These are phyloP conservation scores for Chytriomyces hyalinus DNA, from an alignment of 192 early-diverging fungal species.

Conservation along the genomic window DNA sequence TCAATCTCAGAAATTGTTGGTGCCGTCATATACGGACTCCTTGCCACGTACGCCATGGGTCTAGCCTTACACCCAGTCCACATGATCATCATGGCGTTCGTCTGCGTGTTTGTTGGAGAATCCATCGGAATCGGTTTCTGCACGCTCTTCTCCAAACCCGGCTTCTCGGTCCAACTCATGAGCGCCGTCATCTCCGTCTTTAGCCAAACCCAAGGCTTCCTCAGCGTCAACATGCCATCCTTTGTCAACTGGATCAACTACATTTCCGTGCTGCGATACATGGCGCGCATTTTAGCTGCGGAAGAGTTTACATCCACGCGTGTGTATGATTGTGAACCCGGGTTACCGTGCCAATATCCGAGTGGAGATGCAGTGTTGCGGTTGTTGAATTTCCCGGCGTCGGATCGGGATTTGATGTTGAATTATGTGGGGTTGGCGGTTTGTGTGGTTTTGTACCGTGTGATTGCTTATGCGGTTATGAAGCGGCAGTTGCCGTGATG, in stretches of 20 bases:
- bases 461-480: conserved; percentile 25
- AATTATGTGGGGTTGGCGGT: conserved; percentile 10
- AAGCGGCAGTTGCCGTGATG: conserved; percentile 22
- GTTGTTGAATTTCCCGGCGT: conserved; percentile 38
- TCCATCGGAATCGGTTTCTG: conserved; percentile 56
- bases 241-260: conserved; percentile 49
- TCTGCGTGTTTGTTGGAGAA: conserved; percentile 46
- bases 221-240: conserved; percentile 41
- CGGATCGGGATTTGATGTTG: conserved; percentile 17
- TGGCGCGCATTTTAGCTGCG: conserved; percentile 39
- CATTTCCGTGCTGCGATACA: conserved; percentile 43
- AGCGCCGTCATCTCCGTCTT: conserved; percentile 43
- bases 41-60: conserved; percentile 14
- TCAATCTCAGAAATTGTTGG: conserved; percentile 33
- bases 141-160: conserved; percentile 48
- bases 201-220: conserved; percentile 36
- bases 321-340: conserved; percentile 24
- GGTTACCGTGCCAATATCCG: conserved; percentile 36
- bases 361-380: conserved; percentile 43
- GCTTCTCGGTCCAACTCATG: conserved; percentile 52
- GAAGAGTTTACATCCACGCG: conserved; percentile 30
- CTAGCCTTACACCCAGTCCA: conserved; percentile 14
- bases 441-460: conserved; percentile 10
- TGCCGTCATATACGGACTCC: conserved; percentile 29
- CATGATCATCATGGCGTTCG: conserved; percentile 21